Evolutionary conservation across 352 stramenopile species (phyloP), one percentile per base, ranked within the genome.

Genomic region (Phytophthora ramorum): DNA sequence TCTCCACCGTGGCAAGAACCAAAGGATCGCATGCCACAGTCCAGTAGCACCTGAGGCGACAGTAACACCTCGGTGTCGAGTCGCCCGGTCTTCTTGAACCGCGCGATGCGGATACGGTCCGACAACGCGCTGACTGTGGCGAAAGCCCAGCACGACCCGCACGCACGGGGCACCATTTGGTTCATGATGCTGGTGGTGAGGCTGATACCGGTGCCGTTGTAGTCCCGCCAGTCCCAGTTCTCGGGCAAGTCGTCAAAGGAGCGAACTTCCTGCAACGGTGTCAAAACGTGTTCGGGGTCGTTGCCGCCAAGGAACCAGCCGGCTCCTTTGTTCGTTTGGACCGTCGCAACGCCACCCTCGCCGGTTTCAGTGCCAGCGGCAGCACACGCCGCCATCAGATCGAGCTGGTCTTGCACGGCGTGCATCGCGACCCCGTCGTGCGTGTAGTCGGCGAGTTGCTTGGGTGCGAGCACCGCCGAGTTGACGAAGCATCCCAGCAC

Each of bases 11-110:
- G 81, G 61, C 85, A 92, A 48, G 85, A 93, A 13, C 85, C 83
- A 44, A 93, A 93, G 2, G 81, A 91, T 6, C 83, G 83, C 85
- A 93, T 93, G 28, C 85, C 85, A 45, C 85, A 93, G 62, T 93
- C 83, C 4, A 93, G 57, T 44, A 93, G 63, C 24, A 83, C 76
- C 60, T 93, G 83, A 12, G 83, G 83, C 13, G 85, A 91, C 20
- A 93, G 69, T 34, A 91, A 26, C 35, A 91, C 66, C 46, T 93
- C 85, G 0, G 83, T 66, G 10, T 77, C 80, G 13, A 92, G 54
- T 28, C 70, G 72, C 13, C 78, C 78, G 22, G 78, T 85, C 71
- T 91, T 88, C 46, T 76, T 81, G 59, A 71, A 93, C 32, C 62
- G 63, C 0, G 83, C 83, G 49, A 93, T 92, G 35, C 85, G 85